Conservation (phyloP, 495 filamentous ascomycete genomes). For the Recurvomyces mirabilis region DNA sequence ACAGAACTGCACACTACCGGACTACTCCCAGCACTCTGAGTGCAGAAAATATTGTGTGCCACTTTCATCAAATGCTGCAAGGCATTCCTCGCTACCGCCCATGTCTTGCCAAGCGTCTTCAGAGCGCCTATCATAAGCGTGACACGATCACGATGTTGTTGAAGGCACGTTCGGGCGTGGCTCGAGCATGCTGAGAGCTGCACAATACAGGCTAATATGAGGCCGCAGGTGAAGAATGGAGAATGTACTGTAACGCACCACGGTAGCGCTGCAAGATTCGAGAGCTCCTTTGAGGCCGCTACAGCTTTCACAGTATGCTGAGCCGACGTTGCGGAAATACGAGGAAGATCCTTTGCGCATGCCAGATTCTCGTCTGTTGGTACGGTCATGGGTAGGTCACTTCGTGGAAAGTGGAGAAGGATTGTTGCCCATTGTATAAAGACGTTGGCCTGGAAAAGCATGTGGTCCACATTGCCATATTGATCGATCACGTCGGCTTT, state of each 20-base stretch:
- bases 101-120: constrained; percentile 58
- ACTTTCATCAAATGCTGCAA: not conserved
- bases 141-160: constrained; percentile 60
- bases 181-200: constrained; percentile 50
- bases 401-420: constrained; percentile 59
- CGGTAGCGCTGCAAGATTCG: constrained; percentile 65
- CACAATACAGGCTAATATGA: constrained; percentile 49
- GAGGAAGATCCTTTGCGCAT: constrained; percentile 5
- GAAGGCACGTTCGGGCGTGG: constrained; percentile 48
- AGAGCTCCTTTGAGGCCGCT: constrained; percentile 64
- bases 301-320: constrained; percentile 69
- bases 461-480: constrained; percentile 65
- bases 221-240: constrained; percentile 78
- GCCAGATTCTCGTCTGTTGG: not conserved
- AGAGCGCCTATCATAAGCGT: constrained; percentile 69
- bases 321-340: constrained; percentile 8
- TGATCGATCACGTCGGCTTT: constrained; percentile 61
- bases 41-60: not conserved
- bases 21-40: not conserved
- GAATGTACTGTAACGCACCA: constrained; percentile 58
- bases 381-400: constrained; percentile 13
- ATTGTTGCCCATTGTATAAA: constrained; percentile 43
- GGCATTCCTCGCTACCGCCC: constrained; percentile 32
- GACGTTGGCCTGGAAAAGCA: constrained; percentile 85
- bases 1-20: not conserved